These are phyloP conservation scores for Basipetospora chlamydospora DNA, from an alignment of 2,329 filamentous ascomycete genomes.

Conservation along the genomic window DNA sequence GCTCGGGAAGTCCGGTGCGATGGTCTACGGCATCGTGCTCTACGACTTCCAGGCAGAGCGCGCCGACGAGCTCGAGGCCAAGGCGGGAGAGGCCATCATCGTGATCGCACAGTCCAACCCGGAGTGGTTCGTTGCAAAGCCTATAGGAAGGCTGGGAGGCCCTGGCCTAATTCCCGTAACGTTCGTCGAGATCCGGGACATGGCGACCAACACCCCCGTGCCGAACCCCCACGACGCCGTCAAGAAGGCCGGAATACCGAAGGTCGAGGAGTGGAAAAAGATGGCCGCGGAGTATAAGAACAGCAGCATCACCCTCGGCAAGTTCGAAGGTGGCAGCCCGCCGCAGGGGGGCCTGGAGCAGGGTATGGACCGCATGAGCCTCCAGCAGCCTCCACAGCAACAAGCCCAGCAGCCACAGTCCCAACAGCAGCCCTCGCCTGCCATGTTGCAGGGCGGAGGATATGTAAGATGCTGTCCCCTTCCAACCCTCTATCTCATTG, in stretches of 20 bases:
- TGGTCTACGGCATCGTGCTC: slow-evolving; percentile 94
- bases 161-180: slow-evolving; percentile 92
- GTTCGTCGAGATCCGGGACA: slow-evolving; percentile 91
- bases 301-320: slow-evolving; percentile 90
- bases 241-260: slow-evolving; percentile 74
- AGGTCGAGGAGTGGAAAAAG: slow-evolving; percentile 98
- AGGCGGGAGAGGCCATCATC: slow-evolving; percentile 90
- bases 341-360: slow-evolving; percentile 42
- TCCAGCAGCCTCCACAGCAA: slow-evolving; percentile 18
- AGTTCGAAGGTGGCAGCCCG: slow-evolving; percentile 51
- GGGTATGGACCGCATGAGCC: slow-evolving; percentile 32
- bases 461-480: slow-evolving; percentile 3
- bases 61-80: slow-evolving; percentile 90
- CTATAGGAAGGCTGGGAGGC: slow-evolving; percentile 91
- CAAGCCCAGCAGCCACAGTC: slow-evolving; percentile 4
- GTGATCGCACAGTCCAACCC: slow-evolving; percentile 97
- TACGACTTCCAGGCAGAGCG: slow-evolving; percentile 93
- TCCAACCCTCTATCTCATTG: not conserved
- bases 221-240: slow-evolving; percentile 74
- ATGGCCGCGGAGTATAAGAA: slow-evolving; percentile 99
- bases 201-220: slow-evolving; percentile 73
- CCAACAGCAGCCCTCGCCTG: slow-evolving; percentile 2
- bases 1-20: slow-evolving; percentile 48
- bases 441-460: not conserved
- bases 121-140: slow-evolving; percentile 98